phyloP scores from a whole-genome alignment of 2,329 filamentous ascomycete species.

The Thelonectria rubi region DNA sequence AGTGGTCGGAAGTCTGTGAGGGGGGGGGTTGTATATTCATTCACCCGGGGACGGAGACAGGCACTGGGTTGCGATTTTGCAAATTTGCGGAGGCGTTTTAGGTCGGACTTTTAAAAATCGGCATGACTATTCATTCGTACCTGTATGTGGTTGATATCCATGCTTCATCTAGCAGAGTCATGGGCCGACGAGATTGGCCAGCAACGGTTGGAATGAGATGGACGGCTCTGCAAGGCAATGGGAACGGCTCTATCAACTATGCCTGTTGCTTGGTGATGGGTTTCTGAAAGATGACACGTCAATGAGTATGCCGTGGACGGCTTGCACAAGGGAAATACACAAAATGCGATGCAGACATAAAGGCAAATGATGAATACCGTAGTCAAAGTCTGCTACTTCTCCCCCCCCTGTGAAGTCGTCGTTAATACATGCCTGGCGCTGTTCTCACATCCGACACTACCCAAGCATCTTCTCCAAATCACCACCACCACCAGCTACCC shows the following conservation, averaged over 20 bases:
- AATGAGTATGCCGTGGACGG: too few relatives aligned
- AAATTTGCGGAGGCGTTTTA: constrained; percentile 41
- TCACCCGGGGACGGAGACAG: constrained; percentile 26
- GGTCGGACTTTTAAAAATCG: constrained; percentile 40
- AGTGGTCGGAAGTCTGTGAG: constrained; percentile 52
- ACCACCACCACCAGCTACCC: too few relatives aligned
- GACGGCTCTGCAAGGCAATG: constrained; percentile 11
- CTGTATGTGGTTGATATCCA: constrained; percentile 33
- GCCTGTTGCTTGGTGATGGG: not conserved
- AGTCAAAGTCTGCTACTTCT: too few relatives aligned
- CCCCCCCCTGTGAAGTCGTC: too few relatives aligned
- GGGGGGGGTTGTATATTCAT: constrained; percentile 32
- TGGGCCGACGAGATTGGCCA: not conserved
- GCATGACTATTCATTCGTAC: constrained; percentile 33
- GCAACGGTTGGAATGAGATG: constrained; percentile 13
- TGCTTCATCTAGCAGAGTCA: constrained; percentile 17
- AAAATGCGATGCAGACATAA: too few relatives aligned
- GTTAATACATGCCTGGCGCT: too few relatives aligned
- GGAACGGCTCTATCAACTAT: constrained; percentile 15
- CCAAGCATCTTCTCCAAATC: too few relatives aligned
- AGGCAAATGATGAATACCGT: too few relatives aligned
- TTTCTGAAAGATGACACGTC: too few relatives aligned
- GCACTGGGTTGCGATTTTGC: constrained; percentile 34
- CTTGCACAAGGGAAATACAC: too few relatives aligned
- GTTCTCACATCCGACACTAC: too few relatives aligned